Conservation (phyloP, 2,329 filamentous ascomycete species). For the Fusarium longipes region DNA sequence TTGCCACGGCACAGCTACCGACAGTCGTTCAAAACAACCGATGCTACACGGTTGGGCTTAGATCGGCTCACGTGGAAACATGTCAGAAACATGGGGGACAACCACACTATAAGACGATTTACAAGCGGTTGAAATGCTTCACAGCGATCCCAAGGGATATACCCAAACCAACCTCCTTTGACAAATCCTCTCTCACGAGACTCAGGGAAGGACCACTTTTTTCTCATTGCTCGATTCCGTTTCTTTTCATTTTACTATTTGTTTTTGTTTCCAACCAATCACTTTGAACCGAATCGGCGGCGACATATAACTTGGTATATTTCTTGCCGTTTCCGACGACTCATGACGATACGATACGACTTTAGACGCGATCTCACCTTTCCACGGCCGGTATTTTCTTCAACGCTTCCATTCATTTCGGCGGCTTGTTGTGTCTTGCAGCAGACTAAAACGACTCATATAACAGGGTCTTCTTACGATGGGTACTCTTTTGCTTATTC, state of each 20-base stretch:
- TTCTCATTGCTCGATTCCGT: background rate
- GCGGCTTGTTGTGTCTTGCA: slow-evolving; percentile 9
- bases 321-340: slow-evolving; percentile 33
- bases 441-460: slow-evolving; percentile 22
- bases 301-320: slow-evolving; percentile 23
- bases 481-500: background rate
- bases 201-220: slow-evolving; percentile 28
- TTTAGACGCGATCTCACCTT: slow-evolving; percentile 42
- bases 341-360: slow-evolving; percentile 46
- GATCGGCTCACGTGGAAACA: slow-evolving; percentile 22
- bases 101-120: slow-evolving; percentile 45
- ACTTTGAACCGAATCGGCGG: slow-evolving; percentile 21
- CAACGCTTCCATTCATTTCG: background rate
- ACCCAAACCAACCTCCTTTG: slow-evolving; percentile 42
- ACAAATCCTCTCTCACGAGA: slow-evolving; percentile 44
- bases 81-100: slow-evolving; percentile 26
- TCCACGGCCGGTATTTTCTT: slow-evolving; percentile 32
- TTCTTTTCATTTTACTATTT: background rate
- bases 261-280: slow-evolving; percentile 5
- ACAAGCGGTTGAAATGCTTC: slow-evolving; percentile 55
- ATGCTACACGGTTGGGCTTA: slow-evolving; percentile 28
- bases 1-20: background rate
- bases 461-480: background rate
- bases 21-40: slow-evolving; percentile 13
- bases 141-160: slow-evolving; percentile 51